Evolutionary conservation across 1,284 basidiomycete genomes (phyloP).

Genomic region (Ustilago bromivora): DNA sequence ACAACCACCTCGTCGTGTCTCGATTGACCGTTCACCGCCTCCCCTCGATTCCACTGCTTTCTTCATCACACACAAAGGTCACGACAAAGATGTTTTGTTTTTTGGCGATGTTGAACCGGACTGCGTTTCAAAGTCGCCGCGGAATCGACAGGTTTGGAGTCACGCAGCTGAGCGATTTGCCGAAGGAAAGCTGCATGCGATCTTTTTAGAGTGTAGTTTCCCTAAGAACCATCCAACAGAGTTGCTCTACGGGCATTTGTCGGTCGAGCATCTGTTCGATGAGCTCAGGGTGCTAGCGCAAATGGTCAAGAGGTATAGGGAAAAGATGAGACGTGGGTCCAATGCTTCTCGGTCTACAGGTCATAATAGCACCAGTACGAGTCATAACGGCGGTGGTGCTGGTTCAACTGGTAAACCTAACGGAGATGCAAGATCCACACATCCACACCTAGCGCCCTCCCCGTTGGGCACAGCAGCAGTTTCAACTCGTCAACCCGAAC

Average conservation of each 20-base stretch:
- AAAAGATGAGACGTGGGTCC: slow-evolving; percentile 25
- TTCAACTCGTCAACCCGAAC: slow-evolving; percentile 8
- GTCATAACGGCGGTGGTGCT: not conserved
- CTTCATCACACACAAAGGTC: slow-evolving; percentile 60
- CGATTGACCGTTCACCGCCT: slow-evolving; percentile 48
- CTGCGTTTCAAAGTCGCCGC: slow-evolving; percentile 51
- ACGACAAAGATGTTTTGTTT: slow-evolving; percentile 65
- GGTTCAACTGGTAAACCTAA: slow-evolving; percentile 8
- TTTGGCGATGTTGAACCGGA: slow-evolving; percentile 68
- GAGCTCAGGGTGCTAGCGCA: slow-evolving; percentile 58
- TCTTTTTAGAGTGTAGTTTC: slow-evolving; percentile 67
- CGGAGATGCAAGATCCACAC: slow-evolving; percentile 17
- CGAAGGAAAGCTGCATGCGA: slow-evolving; percentile 54
- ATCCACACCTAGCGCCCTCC: slow-evolving; percentile 35
- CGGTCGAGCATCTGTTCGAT: slow-evolving; percentile 58
- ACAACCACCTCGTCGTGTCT: slow-evolving; percentile 42
- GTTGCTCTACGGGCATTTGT: slow-evolving; percentile 64
- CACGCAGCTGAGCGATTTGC: slow-evolving; percentile 58
- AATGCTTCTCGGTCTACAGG: slow-evolving; percentile 30
- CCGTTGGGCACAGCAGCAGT: slow-evolving; percentile 45
- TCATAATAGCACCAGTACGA: not conserved
- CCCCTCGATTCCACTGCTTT: slow-evolving; percentile 64
- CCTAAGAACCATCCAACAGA: slow-evolving; percentile 56
- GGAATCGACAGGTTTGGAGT: slow-evolving; percentile 61
- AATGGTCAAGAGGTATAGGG: slow-evolving; percentile 48